phyloP scores from a whole-genome alignment of 495 filamentous ascomycete species.

The Bacidia gigantensis region DNA sequence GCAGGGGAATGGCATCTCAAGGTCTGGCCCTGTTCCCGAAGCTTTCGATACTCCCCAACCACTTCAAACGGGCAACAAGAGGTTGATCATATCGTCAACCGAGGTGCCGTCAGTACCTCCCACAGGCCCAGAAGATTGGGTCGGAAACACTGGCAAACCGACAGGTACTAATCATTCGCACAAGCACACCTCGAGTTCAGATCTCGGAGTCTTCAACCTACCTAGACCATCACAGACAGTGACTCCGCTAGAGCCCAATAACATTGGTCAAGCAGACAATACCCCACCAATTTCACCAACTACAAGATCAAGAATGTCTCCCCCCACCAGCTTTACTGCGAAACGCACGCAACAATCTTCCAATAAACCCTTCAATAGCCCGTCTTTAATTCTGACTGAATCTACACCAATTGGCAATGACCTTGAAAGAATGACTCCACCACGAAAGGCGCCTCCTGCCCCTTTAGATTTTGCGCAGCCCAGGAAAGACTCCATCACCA shows the following conservation, averaged over 20 bases:
- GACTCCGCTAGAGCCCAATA: slow-evolving; percentile 8
- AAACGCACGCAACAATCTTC: slow-evolving; percentile 17
- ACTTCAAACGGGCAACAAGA: not conserved
- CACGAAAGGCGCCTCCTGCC: slow-evolving; percentile 70
- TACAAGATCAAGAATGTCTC: slow-evolving; percentile 11
- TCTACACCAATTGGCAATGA: slow-evolving; percentile 13
- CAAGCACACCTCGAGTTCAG: slow-evolving; percentile 15
- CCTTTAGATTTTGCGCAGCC: slow-evolving; percentile 56
- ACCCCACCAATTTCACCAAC: slow-evolving; percentile 9
- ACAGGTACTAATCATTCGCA: slow-evolving; percentile 10
- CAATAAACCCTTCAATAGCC: slow-evolving; percentile 8
- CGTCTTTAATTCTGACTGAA: slow-evolving; percentile 12
- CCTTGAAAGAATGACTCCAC: slow-evolving; percentile 31
- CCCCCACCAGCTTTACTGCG: slow-evolving; percentile 19
- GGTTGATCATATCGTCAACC: not conserved
- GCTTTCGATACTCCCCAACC: not conserved
- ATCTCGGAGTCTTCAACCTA: slow-evolving; percentile 10
- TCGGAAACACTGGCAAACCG: slow-evolving; percentile 4
- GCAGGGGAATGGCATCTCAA: slow-evolving; percentile 4
- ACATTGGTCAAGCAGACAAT: not conserved
- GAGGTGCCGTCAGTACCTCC: not conserved
- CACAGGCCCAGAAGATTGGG: slow-evolving; percentile 5
- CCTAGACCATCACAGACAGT: slow-evolving; percentile 3
- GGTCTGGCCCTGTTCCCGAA: not conserved
- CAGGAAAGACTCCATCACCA: slow-evolving; percentile 27